Base-by-base conservation (phyloP, 257 asterid genomes). In the Forsythia viridissima region DNA sequence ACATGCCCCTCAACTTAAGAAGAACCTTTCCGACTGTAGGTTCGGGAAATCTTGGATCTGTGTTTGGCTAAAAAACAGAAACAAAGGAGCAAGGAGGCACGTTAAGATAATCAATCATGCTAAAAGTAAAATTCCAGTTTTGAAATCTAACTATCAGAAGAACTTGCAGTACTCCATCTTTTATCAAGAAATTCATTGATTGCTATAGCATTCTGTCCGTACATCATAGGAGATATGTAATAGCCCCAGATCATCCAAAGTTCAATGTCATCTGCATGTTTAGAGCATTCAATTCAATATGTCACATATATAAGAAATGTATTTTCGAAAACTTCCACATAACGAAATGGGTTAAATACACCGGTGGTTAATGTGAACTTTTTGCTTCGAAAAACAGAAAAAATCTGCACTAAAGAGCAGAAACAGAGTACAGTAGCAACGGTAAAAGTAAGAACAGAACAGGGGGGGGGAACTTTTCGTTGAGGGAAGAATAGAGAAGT, bases 231-330 rank as follows among this genome's bases (percentile, higher is more conserved):
- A 82, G 97, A 91, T 55, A 85, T 11, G 48, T 93, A 93, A 55
- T 83, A 93, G 44, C 95, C 97, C 97, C 97, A 93, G 66, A 86
- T 86, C 93, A 93, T 85, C 93, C 95, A 93, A 46, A 95, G 92
- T 75, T 86, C 75, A 75, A 91, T 91, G 87, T 93, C 97, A 71
- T 93, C 97, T 93, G 90, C 36, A 80, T 71, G 63, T 11, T 41
- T 41, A 59, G 2, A 59, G 74, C 46, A 55, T 18, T n/a, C 20
- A 59, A 24, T 59, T 15, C 21, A 55, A 57, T 42, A 24, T 15
- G 59, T 71, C 70, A 80, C 73, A 70, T 42, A 57, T 30, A 24
- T 4, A 13, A 21, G 46, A 42, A 38, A 71, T 20, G 59, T 48
- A 48, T 15, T 48, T 48, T 48, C 20, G 8, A 13, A 48, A 13